Evolutionary conservation across 768 basidiomycete genomes (phyloP).

Genomic region (Hericium rajendrae): DNA sequence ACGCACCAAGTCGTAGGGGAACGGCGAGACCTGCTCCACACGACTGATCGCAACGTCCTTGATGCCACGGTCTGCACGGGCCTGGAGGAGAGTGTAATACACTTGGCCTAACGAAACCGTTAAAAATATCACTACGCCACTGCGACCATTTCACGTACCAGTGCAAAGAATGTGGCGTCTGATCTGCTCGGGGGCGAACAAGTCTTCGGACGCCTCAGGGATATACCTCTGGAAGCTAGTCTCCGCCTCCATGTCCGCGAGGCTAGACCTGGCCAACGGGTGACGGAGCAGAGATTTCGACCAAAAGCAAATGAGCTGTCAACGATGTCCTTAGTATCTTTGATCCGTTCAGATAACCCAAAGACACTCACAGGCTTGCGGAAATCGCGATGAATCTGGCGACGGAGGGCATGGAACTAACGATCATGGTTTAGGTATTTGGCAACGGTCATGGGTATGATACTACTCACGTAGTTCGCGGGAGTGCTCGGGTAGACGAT

Average conservation of each 20-base stretch:
- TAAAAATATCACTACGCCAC: neutral
- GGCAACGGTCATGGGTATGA: neutral
- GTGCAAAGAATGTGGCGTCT: slow-evolving; percentile 88
- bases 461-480: slow-evolving; percentile 69
- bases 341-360: neutral
- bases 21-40: slow-evolving; percentile 90
- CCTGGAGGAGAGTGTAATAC: slow-evolving; percentile 81
- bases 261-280: slow-evolving; percentile 78
- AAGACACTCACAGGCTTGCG: slow-evolving; percentile 70
- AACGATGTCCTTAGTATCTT: neutral
- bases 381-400: slow-evolving; percentile 96
- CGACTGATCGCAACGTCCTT: slow-evolving; percentile 92
- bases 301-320: slow-evolving; percentile 87
- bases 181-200: slow-evolving; percentile 79
- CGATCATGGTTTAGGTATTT: neutral
- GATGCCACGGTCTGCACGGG: slow-evolving; percentile 85
- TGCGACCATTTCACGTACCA: slow-evolving; percentile 28
- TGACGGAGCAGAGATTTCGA: slow-evolving; percentile 94
- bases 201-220: slow-evolving; percentile 65
- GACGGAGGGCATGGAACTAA: slow-evolving; percentile 92
- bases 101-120: slow-evolving; percentile 62
- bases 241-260: slow-evolving; percentile 84
- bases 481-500: slow-evolving; percentile 96
- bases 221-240: slow-evolving; percentile 91
- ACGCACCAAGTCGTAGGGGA: slow-evolving; percentile 90